phyloP scores from a whole-genome alignment of 345 rosid species.

The Brassica cretica region DNA sequence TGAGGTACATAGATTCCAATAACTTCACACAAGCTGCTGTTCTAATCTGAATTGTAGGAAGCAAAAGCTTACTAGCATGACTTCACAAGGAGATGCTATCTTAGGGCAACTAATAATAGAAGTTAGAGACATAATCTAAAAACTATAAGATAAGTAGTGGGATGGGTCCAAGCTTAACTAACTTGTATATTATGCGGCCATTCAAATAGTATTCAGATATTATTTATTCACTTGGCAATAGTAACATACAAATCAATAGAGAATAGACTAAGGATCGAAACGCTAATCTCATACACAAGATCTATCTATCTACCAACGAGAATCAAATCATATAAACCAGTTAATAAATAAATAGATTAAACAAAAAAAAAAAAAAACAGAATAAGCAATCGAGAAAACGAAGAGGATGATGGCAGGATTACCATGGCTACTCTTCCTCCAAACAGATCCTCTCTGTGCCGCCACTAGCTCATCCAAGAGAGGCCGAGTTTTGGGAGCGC shows the following conservation, averaged over 20 bases:
- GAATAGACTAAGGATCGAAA: constrained; percentile 8
- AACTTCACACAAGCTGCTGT: constrained; percentile 8
- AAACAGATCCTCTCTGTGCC: constrained; percentile 28
- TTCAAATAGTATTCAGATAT: neutral
- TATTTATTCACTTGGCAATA: neutral
- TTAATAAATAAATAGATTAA: neutral
- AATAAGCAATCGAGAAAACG: constrained; percentile 9
- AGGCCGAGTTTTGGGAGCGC: constrained; percentile 1
- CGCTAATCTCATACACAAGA: constrained; percentile 15
- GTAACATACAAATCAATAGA: neutral
- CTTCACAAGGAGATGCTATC: constrained; percentile 12
- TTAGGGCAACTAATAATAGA: constrained; percentile 26
- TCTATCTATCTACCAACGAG: constrained; percentile 4
- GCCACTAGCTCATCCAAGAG: constrained; percentile 41
- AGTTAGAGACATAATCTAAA: neutral
- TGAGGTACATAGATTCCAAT: constrained; percentile 7
- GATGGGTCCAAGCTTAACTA: neutral
- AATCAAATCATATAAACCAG: constrained; percentile 9
- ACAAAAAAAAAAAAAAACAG: neutral
- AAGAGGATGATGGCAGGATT: constrained; percentile 5
- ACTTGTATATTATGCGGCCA: constrained; percentile 8
- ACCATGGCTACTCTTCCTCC: constrained; percentile 43
- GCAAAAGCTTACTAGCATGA: neutral
- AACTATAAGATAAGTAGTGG: neutral
- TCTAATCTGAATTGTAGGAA: neutral